A percentile compares a stretch with the other conserved stretches of the same genome.
Evolutionary conservation across 2,329 filamentous ascomycete genomes (phyloP).

Genomic region (Trichoderma sp.): DNA sequence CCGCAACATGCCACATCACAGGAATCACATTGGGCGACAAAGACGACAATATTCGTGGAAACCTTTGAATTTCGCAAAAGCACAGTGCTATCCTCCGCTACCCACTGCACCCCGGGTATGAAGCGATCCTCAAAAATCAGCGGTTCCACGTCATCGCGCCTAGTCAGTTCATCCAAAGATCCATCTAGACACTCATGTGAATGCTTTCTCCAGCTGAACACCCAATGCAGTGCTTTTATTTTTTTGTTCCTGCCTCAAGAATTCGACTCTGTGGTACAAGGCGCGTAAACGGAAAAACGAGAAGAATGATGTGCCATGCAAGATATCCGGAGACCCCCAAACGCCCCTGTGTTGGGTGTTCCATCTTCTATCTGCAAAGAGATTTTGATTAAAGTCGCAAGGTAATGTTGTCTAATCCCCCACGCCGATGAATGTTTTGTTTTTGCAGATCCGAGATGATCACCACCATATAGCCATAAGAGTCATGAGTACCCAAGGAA

Average conservation of each 20-base stretch:
- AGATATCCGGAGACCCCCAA: constrained; percentile 82
- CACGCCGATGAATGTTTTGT: constrained; percentile 49
- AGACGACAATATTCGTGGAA: constrained; percentile 47
- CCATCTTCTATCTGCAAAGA: constrained; percentile 74
- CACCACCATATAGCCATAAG: constrained; percentile 55
- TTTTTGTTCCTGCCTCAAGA: constrained; percentile 46
- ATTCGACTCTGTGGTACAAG: constrained; percentile 52
- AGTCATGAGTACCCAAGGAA: constrained; percentile 55
- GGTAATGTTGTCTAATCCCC: constrained; percentile 54
- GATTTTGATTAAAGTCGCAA: constrained; percentile 52
- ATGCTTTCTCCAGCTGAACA: constrained; percentile 63
- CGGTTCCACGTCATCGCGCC: constrained; percentile 65
- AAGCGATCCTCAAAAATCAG: constrained; percentile 64
- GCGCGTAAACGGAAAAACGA: constrained; percentile 52
- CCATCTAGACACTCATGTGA: constrained; percentile 58
- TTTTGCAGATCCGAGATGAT: constrained; percentile 65
- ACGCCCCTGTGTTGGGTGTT: constrained; percentile 70
- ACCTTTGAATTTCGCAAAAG: constrained; percentile 64
- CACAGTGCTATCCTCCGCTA: constrained; percentile 54
- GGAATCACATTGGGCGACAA: constrained; percentile 5
- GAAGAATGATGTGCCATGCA: constrained; percentile 63
- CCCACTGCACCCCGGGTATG: constrained; percentile 59
- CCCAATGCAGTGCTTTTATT: constrained; percentile 54
- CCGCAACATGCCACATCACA: constrained; percentile 10
- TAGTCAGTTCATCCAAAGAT: constrained; percentile 42